Evolutionary conservation across 2,329 filamentous ascomycete genomes (phyloP).

Genomic region (Chaetomium olivaceum): DNA sequence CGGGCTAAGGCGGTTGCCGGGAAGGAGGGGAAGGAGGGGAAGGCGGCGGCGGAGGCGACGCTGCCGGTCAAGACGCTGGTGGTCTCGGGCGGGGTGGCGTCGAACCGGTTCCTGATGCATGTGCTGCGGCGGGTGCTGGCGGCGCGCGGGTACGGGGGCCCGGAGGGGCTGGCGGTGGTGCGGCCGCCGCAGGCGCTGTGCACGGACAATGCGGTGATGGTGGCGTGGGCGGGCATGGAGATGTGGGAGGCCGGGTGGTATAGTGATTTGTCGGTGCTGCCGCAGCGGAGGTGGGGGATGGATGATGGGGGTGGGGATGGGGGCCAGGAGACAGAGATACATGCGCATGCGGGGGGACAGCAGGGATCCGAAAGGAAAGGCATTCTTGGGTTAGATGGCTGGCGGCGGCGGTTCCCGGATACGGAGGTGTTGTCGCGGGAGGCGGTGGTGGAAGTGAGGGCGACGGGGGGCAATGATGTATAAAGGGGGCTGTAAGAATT

Average conservation of each 20-base stretch:
- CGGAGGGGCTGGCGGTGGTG: conserved; percentile 57
- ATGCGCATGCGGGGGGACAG: no score
- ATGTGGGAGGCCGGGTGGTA: conserved; percentile 82
- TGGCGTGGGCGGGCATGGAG: conserved; percentile 89
- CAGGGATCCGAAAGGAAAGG: conserved; percentile 43
- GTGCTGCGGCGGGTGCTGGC: conserved; percentile 61
- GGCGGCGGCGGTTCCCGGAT: conserved; percentile 34
- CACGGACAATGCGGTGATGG: conserved; percentile 97
- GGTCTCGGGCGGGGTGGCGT: conserved; percentile 86
- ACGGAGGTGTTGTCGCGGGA: background rate
- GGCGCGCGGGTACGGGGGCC: conserved; percentile 58
- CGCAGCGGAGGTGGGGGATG: conserved; percentile 72
- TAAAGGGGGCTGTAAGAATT: background rate
- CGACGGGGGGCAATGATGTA: background rate
- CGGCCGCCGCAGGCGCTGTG: conserved; percentile 79
- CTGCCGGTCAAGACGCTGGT: conserved; percentile 63
- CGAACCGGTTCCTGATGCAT: conserved; percentile 75
- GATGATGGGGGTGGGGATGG: conserved; percentile 48
- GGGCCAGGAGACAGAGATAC: background rate
- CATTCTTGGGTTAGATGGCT: conserved; percentile 61
- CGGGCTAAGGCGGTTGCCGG: no score
- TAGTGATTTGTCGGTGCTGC: conserved; percentile 60
- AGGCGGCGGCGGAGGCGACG: background rate
- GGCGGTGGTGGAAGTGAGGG: background rate
- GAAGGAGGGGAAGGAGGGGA: no score